phyloP scores from a whole-genome alignment of 2,329 filamentous ascomycete genomes.

The Aureobasidium sp. region DNA sequence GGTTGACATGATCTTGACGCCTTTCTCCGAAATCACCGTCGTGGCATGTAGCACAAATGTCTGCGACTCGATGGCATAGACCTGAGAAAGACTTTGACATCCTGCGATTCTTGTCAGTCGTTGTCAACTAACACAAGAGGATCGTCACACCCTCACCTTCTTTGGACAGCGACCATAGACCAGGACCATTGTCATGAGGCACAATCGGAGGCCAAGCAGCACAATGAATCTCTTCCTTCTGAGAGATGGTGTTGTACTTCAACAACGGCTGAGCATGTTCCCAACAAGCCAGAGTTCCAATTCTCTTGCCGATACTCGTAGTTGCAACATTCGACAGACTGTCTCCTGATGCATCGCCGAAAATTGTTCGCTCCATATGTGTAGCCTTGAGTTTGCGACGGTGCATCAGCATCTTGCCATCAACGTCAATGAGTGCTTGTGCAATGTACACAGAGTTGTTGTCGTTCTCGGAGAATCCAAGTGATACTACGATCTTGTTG shows the following conservation, averaged over 20 bases:
- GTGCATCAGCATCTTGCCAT: conserved; percentile 28
- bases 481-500: conserved; percentile 27
- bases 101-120: conserved; percentile 16
- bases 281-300: conserved; percentile 31
- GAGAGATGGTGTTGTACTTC: conserved; percentile 32
- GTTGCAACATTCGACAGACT: conserved; percentile 28
- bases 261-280: conserved; percentile 35
- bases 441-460: conserved; percentile 32
- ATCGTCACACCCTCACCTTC: conserved; percentile 19
- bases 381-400: conserved; percentile 35
- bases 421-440: conserved; percentile 28
- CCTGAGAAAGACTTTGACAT: conserved; percentile 39
- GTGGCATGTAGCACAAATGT: conserved; percentile 48
- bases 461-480: conserved; percentile 33
- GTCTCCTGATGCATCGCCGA: conserved; percentile 29
- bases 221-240: conserved; percentile 32
- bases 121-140: not conserved
- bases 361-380: conserved; percentile 36
- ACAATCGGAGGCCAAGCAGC: conserved; percentile 32
- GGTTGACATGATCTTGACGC: conserved; percentile 36
- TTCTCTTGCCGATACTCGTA: conserved; percentile 22
- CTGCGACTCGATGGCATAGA: conserved; percentile 49
- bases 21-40: conserved; percentile 37
- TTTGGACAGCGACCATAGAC: conserved; percentile 29
- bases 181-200: conserved; percentile 22